Evolutionary conservation across 2,329 filamentous ascomycete species (phyloP), one percentile per base, ranked within the genome.

Genomic region (Coleophoma eucalyptorum): DNA sequence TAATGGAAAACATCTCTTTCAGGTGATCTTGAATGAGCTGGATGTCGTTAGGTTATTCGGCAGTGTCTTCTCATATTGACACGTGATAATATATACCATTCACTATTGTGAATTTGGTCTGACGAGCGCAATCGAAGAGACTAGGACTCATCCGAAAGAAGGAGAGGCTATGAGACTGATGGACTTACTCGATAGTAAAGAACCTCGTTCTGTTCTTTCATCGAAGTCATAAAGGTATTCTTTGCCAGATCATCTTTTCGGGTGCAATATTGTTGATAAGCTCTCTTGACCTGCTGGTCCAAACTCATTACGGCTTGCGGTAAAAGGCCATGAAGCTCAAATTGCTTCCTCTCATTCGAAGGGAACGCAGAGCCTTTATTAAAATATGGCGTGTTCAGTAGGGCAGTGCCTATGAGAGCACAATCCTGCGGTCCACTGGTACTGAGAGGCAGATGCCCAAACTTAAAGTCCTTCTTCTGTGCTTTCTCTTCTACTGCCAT

Each of bases 331-430:
- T 82, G 78, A 2, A 96, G 78, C 32, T 81, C 80, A 66, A 96
- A 95, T 1, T 72, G 70, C 3, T 72, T 69, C 11, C 90, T 81
- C 63, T 96, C 90, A 26, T 87, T 71, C 0, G 72, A 61, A 0
- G 87, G 79, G 59, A 93, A 93, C 0, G 84, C 89, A 3, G 89
- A 90, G 31, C 90, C 90, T 67, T 94, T 94, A 72, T 95, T 96
- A 71, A 90, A 85, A 59, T 80, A 83, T 1, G 85, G 77, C 11
- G 80, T 81, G 53, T 82, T 79, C 8, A 90, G 74, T 5, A 90
- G 70, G 0, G 78, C 74, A 38, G 70, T 70, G 5, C 81, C 80
- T 5, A 61, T 68, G 34, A 79, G 63, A 2, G 75, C 73, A 58
- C 76, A 79, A 49, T 78, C 74, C 54, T 76, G 66, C 1, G 74